Evolutionary conservation across 495 filamentous ascomycete genomes (phyloP).

Genomic region (Penicillium arizonense): DNA sequence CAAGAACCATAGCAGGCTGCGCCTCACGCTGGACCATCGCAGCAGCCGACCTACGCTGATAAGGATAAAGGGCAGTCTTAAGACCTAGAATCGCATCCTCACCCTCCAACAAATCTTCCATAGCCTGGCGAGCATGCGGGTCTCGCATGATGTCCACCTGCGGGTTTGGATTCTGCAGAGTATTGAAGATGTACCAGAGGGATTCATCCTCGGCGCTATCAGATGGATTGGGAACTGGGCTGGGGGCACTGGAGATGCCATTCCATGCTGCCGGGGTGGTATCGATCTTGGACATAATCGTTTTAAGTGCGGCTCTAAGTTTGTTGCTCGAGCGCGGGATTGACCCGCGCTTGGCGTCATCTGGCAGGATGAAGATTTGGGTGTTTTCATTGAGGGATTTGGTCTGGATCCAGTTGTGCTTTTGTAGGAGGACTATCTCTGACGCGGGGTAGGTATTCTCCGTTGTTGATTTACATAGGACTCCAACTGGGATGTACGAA

Average conservation of each 20-base stretch:
- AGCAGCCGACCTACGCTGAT: constrained; percentile 80
- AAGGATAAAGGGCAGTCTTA: constrained; percentile 66
- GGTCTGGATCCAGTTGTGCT: constrained; percentile 34
- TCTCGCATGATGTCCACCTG: constrained; percentile 50
- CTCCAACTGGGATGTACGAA: constrained; percentile 14
- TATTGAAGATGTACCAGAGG: constrained; percentile 86
- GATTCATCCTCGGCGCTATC: constrained; percentile 51
- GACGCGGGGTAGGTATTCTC: constrained; percentile 8
- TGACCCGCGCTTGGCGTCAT: constrained; percentile 55
- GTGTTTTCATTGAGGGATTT: constrained; percentile 24
- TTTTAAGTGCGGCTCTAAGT: constrained; percentile 44
- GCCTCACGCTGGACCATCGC: constrained; percentile 83
- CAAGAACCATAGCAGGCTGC: constrained; percentile 60
- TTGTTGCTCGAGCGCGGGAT: constrained; percentile 41
- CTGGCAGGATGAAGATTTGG: constrained; percentile 65
- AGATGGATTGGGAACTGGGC: constrained; percentile 5
- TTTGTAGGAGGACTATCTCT: constrained; percentile 27
- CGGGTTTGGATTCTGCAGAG: constrained; percentile 69
- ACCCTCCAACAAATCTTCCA: constrained; percentile 56
- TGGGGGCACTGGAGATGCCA: constrained; percentile 28
- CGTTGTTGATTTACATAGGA: background rate
- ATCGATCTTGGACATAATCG: constrained; percentile 57
- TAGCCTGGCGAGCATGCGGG: constrained; percentile 55
- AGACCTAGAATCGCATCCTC: constrained; percentile 55
- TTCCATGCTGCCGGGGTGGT: constrained; percentile 55